Conservation (phyloP, 257 asterid genomes). For the Lantana camara region DNA sequence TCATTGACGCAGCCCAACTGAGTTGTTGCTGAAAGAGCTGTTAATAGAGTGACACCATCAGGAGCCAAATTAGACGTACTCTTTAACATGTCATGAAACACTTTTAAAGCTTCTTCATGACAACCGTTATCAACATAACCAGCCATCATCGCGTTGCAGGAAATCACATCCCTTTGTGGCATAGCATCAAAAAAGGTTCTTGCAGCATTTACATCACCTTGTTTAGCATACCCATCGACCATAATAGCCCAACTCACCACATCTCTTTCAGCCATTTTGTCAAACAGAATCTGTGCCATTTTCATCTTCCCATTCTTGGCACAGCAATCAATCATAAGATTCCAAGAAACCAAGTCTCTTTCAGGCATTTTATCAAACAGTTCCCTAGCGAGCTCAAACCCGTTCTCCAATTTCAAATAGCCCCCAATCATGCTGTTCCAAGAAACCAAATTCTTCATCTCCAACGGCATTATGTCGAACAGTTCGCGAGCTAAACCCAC, state of each 20-base stretch:
- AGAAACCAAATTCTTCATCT: slow-evolving; percentile 62
- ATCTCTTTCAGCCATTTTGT: slow-evolving; percentile 61
- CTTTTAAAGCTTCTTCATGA: slow-evolving; percentile 59
- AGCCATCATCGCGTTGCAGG: slow-evolving; percentile 90
- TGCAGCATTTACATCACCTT: slow-evolving; percentile 59
- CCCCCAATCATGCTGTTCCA: slow-evolving; percentile 86
- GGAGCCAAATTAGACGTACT: slow-evolving; percentile 46
- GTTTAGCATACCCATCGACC: slow-evolving; percentile 74
- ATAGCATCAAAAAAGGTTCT: slow-evolving; percentile 66
- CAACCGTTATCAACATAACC: slow-evolving; percentile 66
- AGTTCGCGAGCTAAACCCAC: slow-evolving; percentile 58
- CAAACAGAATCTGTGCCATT: slow-evolving; percentile 57
- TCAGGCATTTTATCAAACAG: slow-evolving; percentile 65
- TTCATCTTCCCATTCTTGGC: slow-evolving; percentile 60
- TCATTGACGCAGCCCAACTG: slow-evolving; percentile 61
- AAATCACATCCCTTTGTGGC: slow-evolving; percentile 77
- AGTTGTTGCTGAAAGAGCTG: slow-evolving; percentile 74
- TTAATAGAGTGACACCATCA: slow-evolving; percentile 57
- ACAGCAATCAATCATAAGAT: slow-evolving; percentile 73
- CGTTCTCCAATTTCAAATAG: slow-evolving; percentile 46
- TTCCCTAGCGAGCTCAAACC: slow-evolving; percentile 48
- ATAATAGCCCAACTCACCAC: slow-evolving; percentile 78
- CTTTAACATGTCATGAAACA: slow-evolving; percentile 60
- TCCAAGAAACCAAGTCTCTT: slow-evolving; percentile 87
- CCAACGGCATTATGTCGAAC: slow-evolving; percentile 58